Conservation (phyloP, 177 flowering plant species). For the Vitis hybrid region DNA sequence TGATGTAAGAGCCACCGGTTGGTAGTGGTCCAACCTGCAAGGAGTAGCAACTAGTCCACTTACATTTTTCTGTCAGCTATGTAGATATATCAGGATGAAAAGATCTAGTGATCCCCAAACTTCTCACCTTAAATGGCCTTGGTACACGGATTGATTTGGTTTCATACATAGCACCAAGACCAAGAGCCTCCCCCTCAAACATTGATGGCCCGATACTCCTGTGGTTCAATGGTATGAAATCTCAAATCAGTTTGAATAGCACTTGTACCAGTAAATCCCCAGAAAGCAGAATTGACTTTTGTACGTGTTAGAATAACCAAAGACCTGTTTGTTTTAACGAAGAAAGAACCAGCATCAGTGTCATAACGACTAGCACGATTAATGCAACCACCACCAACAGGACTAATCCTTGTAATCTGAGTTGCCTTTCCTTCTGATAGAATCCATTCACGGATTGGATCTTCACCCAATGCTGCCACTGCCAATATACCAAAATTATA, state of each 20-base stretch:
- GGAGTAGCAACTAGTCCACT: constrained; percentile 14
- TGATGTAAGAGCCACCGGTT: constrained; percentile 85
- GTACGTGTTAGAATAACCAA: not conserved
- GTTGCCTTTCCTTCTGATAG: constrained; percentile 94
- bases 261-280: not conserved
- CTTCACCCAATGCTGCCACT: constrained; percentile 73
- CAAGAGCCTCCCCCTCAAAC: constrained; percentile 98
- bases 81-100: too few relatives aligned
- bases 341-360: constrained; percentile 87
- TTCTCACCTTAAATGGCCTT: constrained; percentile 73
- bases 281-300: not conserved
- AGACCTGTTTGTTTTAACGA: constrained; percentile 90
- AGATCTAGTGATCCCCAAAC: not conserved
- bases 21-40: constrained; percentile 81
- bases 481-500: constrained; percentile 12
- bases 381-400: constrained; percentile 96
- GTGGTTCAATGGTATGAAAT: constrained; percentile 15
- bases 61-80: not conserved
- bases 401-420: constrained; percentile 62
- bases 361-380: constrained; percentile 80
- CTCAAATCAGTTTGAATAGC: not conserved
- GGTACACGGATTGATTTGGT: constrained; percentile 83
- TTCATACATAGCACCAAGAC: constrained; percentile 77
- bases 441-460: constrained; percentile 90
- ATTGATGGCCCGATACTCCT: constrained; percentile 86